Conservation (phyloP, 345 rosid genomes). For the Eutrema japonicum region DNA sequence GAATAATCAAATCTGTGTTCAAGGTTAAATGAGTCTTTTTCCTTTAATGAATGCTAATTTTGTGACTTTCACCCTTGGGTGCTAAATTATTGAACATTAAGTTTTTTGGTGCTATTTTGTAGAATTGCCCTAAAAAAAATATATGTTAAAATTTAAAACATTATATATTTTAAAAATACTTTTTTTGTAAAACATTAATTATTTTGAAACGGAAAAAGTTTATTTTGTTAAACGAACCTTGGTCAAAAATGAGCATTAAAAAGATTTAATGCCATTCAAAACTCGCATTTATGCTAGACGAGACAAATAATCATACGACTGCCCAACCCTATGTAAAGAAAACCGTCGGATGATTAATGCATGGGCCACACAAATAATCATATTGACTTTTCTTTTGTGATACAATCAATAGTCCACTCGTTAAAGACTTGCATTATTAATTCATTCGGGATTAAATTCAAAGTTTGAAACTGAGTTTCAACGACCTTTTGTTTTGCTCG, state of each 20-base stretch:
- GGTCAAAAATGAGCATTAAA: not conserved
- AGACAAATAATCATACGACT: not conserved
- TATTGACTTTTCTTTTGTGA: not conserved
- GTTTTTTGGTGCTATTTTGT: too few species aligned
- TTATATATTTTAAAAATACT: too few species aligned
- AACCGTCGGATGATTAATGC: not conserved
- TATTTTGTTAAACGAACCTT: not conserved
- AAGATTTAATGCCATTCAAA: not conserved
- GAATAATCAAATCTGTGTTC: too few species aligned
- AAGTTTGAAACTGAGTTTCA: conserved; percentile 21
- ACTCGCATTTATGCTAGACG: not conserved
- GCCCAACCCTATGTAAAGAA: not conserved
- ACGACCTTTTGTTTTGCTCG: conserved; percentile 14
- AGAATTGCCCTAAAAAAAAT: too few species aligned
- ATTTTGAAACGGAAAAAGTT: too few species aligned
- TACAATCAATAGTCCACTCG: not conserved
- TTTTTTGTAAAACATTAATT: too few species aligned
- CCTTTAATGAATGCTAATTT: too few species aligned
- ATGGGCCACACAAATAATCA: conserved; percentile 20
- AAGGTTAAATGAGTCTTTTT: too few species aligned
- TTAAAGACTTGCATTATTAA: not conserved
- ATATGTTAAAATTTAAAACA: too few species aligned
- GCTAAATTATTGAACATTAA: too few species aligned
- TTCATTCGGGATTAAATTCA: not conserved
- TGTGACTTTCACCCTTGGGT: too few species aligned